phyloP scores from a whole-genome alignment of 208 protist species.

The Leishmania arabica region DNA sequence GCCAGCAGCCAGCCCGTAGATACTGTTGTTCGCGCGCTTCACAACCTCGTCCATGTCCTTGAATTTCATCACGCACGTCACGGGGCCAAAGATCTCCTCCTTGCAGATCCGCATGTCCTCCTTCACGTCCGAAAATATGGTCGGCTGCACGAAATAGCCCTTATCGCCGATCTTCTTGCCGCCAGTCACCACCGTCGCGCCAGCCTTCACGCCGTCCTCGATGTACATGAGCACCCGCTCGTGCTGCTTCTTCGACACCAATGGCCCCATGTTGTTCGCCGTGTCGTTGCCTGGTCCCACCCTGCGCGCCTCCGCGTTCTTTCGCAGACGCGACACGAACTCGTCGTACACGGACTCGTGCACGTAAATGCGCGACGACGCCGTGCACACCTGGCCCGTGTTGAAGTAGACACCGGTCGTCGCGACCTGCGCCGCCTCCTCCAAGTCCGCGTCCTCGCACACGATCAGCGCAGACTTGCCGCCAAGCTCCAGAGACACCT shows the following conservation, averaged over 20 bases:
- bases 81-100: slow-evolving; percentile 93
- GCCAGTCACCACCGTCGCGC: slow-evolving; percentile 67
- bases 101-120: slow-evolving; percentile 77
- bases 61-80: slow-evolving; percentile 87
- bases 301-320: slow-evolving; percentile 46
- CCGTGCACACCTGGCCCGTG: slow-evolving; percentile 86
- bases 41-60: slow-evolving; percentile 81
- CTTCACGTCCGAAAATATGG: slow-evolving; percentile 76
- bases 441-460: slow-evolving; percentile 78
- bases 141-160: slow-evolving; percentile 89
- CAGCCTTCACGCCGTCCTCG: slow-evolving; percentile 71
- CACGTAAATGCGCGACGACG: slow-evolving; percentile 85
- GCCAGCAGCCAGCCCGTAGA: slow-evolving; percentile 88
- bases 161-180: slow-evolving; percentile 45
- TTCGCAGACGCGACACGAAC: slow-evolving; percentile 67
- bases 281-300: slow-evolving; percentile 66
- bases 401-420: slow-evolving; percentile 77
- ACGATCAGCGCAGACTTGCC: slow-evolving; percentile 93
- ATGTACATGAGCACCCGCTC: slow-evolving; percentile 82
- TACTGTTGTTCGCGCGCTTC: slow-evolving; percentile 70
- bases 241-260: slow-evolving; percentile 73
- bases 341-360: slow-evolving; percentile 81
- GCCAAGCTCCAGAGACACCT: slow-evolving; percentile 88
- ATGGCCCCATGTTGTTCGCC: slow-evolving; percentile 58
- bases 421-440: slow-evolving; percentile 62